These are phyloP conservation scores for Melanomma pulvis-pyrius DNA, from an alignment of 495 filamentous ascomycete genomes.

Conservation along the genomic window DNA sequence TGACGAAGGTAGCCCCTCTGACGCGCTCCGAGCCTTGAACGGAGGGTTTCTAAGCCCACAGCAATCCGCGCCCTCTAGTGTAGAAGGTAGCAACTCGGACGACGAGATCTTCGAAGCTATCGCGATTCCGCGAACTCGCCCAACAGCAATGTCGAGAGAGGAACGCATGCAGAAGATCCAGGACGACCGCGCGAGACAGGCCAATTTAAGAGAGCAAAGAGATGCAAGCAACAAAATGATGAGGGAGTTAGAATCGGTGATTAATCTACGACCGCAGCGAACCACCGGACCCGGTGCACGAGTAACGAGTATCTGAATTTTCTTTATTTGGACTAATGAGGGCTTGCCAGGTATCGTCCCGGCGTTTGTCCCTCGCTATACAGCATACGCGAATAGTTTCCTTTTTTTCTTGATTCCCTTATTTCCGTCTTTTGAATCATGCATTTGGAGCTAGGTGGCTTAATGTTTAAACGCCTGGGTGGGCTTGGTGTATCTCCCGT, in stretches of 20 bases:
- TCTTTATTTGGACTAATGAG: conserved; percentile 18
- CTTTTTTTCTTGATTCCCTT: not conserved
- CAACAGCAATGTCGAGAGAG: conserved; percentile 74
- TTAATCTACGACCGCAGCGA: conserved; percentile 69
- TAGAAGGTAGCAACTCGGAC: conserved; percentile 48
- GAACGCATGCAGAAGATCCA: conserved; percentile 87
- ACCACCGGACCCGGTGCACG: conserved; percentile 8
- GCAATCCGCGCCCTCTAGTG: conserved; percentile 48
- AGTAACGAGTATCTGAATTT: conserved; percentile 30
- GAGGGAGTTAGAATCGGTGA: conserved; percentile 85
- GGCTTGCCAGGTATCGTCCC: not conserved
- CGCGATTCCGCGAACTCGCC: conserved; percentile 68
- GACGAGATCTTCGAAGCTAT: conserved; percentile 92
- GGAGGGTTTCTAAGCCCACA: conserved; percentile 55
- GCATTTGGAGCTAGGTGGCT: not conserved
- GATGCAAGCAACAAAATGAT: conserved; percentile 88
- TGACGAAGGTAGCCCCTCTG: conserved; percentile 74
- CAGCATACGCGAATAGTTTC: not conserved
- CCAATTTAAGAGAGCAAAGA: conserved; percentile 65
- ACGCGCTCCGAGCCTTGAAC: conserved; percentile 74
- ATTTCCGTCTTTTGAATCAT: not conserved
- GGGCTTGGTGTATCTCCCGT: not conserved
- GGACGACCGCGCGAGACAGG: conserved; percentile 76
- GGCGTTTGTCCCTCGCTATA: not conserved
- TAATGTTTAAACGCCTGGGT: conserved; percentile 2